Conservation (phyloP, 306 rosid genomes). For the Cucumis sativus region DNA sequence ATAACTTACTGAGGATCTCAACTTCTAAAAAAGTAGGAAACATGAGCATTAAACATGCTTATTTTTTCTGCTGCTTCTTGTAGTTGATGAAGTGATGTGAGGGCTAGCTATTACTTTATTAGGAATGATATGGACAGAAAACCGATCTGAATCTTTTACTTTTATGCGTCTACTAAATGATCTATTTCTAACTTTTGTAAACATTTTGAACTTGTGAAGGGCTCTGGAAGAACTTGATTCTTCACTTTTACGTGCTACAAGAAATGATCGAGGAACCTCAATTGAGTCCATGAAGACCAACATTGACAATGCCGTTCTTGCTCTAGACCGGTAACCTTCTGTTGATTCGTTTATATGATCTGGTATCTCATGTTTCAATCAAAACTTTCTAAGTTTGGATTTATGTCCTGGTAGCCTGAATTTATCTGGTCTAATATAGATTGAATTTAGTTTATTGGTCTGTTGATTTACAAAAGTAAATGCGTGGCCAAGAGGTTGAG, state of each 20-base stretch:
- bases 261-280: slow-evolving; percentile 71
- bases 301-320: slow-evolving; percentile 35
- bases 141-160: slow-evolving; percentile 2
- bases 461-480: background rate
- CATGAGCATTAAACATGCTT: background rate
- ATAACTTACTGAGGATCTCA: background rate
- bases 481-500: background rate
- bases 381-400: background rate
- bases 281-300: slow-evolving; percentile 64
- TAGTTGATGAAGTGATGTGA: background rate
- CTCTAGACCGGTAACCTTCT: slow-evolving; percentile 52
- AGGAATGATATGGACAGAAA: background rate
- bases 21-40: background rate
- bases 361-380: background rate
- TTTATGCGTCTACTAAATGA: background rate
- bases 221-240: slow-evolving; percentile 88
- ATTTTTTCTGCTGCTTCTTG: background rate
- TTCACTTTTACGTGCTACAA: slow-evolving; percentile 59
- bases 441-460: background rate
- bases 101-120: background rate
- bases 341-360: background rate
- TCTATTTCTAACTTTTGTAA: slow-evolving; percentile 6
- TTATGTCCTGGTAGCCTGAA: background rate
- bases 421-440: background rate
- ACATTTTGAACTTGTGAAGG: slow-evolving; percentile 22